Percentiles rank a stretch among this genome's conserved stretches.
phyloP scores from a whole-genome alignment of 139 green algal species.

The Ettlia oleoabundans region DNA sequence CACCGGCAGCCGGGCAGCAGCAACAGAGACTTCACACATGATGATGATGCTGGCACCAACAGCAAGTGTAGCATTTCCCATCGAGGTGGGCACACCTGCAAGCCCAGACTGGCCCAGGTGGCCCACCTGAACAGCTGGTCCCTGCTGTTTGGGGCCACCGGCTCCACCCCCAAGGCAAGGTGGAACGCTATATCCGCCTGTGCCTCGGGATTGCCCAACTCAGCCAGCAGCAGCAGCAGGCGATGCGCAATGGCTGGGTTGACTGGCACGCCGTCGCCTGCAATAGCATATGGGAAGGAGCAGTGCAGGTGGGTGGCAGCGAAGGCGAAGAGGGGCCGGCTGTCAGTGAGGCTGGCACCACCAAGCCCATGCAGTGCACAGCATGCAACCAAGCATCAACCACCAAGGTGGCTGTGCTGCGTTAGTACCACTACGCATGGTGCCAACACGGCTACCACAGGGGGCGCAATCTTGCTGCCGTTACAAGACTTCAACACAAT shows the following conservation, averaged over 20 bases:
- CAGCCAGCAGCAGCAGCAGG: constrained; percentile 71
- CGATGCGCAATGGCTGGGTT: constrained; percentile 66
- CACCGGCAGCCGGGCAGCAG: too few species aligned
- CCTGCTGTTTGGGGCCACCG: constrained; percentile 22
- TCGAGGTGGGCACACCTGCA: neutral
- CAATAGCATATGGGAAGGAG: neutral
- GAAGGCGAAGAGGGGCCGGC: too few species aligned
- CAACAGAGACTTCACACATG: too few species aligned
- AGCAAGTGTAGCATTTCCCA: too few species aligned
- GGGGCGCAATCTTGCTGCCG: too few species aligned
- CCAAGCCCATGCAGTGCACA: too few species aligned
- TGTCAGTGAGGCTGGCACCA: too few species aligned
- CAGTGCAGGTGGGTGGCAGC: neutral
- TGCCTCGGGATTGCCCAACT: constrained; percentile 70
- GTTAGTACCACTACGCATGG: neutral
- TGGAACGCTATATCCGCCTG: constrained; percentile 75
- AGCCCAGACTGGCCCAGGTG: neutral
- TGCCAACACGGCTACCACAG: neutral
- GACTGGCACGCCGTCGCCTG: constrained; percentile 58
- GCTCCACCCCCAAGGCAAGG: constrained; percentile 67
- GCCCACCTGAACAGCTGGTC: constrained; percentile 20
- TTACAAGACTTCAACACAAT: too few species aligned
- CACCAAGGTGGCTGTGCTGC: neutral
- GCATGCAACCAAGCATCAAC: too few species aligned
- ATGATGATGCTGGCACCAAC: too few species aligned